Base-by-base conservation (phyloP, 2,329 filamentous ascomycete species). In the Neofusicoccum kwambonambiense region DNA sequence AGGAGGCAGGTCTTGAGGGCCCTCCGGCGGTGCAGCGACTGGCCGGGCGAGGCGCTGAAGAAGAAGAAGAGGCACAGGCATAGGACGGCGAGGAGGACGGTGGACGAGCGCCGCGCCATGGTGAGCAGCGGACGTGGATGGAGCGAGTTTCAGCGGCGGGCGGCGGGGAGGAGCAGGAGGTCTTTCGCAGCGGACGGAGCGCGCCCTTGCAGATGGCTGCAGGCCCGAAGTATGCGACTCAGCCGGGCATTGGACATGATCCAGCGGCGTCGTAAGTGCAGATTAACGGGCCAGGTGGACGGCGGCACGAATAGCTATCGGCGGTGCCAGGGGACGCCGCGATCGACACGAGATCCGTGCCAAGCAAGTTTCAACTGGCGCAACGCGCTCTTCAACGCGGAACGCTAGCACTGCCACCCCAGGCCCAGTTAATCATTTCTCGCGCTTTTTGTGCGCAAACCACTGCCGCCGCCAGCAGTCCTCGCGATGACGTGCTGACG, bases 41-140 rank as follows among this genome's bases (percentile, higher is more conserved):
- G 9, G 51, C 19, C 34, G 44, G 39, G 62, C 11, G 44, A 27
- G n/a, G 37, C 56, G 42, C 42, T n/a, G n/a, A 64, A 54, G 52
- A 49, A 54, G 42, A 49, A 51, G 62, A 64, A 15, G 44, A 47
- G 39, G 22, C 19, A 19, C 27, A 64, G 45, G 13, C 58, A 44
- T 37, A 58, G 42, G 42, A 57, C 37, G 35, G 45, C 52, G 52
- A 49, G 41, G 17, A 64, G 37, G 42, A 34, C 17, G 13, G 47
- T 52, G n/a, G 47, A 47, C 35, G 45, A 65, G 47, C 56, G 54
- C 51, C 51, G 62, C 42, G 62, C 62, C 62, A 64, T 64, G 52
- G 22, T 58, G 62, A 44, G 50, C 22, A 27, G 51, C 35, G 51
- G 41, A 39, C 42, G 35, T 17, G 22, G 61, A 34, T 27, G 61